phyloP scores from a whole-genome alignment of 768 basidiomycete species.

The Leccinellum rugosiceps region DNA sequence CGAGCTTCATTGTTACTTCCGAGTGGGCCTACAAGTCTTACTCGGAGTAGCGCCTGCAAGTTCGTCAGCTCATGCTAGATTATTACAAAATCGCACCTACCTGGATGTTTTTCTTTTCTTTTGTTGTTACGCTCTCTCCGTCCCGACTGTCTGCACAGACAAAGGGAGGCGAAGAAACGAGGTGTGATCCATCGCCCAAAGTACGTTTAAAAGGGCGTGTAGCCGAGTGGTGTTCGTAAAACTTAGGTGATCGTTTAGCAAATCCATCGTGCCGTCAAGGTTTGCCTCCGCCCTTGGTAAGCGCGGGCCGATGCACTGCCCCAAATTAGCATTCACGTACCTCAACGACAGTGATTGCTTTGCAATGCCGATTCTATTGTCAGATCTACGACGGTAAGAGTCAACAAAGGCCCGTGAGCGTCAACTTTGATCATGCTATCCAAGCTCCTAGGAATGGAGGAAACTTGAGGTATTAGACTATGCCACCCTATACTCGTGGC shows the following conservation, averaged over 20 bases:
- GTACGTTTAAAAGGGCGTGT: not conserved
- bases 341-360: not conserved
- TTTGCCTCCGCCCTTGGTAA: not conserved
- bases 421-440: too few species aligned
- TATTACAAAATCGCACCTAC: not conserved
- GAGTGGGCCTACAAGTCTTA: not conserved
- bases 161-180: not conserved
- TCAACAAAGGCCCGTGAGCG: too few species aligned
- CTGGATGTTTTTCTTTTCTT: not conserved
- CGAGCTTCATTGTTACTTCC: conserved; percentile 6
- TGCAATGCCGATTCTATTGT: not conserved
- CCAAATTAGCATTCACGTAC: not conserved
- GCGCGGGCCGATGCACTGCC: not conserved
- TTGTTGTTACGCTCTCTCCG: not conserved
- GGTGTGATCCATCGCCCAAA: not conserved
- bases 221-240: not conserved
- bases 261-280: not conserved
- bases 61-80: not conserved
- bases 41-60: not conserved
- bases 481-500: not conserved
- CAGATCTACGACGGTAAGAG: not conserved
- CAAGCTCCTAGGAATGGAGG: too few species aligned
- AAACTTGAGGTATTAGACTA: not conserved
- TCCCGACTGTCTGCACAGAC: not conserved
- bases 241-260: not conserved